Conservation (phyloP, 768 basidiomycete genomes). For the Lactarius sp. region DNA sequence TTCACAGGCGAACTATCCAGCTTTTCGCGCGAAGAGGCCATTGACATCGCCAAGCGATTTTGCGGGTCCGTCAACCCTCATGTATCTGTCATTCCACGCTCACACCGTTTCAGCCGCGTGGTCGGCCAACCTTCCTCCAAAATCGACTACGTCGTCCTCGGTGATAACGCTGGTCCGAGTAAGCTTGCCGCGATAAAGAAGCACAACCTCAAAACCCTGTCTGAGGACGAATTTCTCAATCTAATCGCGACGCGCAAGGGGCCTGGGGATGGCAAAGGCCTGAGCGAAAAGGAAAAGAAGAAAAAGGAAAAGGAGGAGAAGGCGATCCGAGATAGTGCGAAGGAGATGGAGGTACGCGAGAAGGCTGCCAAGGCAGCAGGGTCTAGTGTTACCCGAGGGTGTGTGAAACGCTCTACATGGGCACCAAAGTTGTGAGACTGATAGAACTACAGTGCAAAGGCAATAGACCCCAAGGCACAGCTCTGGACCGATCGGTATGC, state of each 20-base stretch:
- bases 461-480: constrained; percentile 50
- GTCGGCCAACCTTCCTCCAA: constrained; percentile 83
- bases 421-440: background rate
- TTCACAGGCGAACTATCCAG: constrained; percentile 92
- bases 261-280: constrained; percentile 33
- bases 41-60: constrained; percentile 86
- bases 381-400: constrained; percentile 26
- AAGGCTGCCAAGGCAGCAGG: constrained; percentile 33
- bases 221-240: constrained; percentile 83
- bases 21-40: constrained; percentile 82
- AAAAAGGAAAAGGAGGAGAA: constrained; percentile 77
- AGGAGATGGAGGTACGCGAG: constrained; percentile 74
- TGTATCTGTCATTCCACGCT: background rate
- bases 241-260: constrained; percentile 73
- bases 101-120: constrained; percentile 56
- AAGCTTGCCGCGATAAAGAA: constrained; percentile 88
- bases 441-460: constrained; percentile 30
- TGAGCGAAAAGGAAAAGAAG: constrained; percentile 79
- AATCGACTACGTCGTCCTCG: constrained; percentile 86
- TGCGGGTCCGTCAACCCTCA: constrained; percentile 64
- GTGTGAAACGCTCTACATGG: constrained; percentile 13
- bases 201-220: constrained; percentile 66
- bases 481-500: constrained; percentile 97
- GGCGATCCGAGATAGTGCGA: constrained; percentile 65
- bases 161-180: constrained; percentile 79